phyloP scores from a whole-genome alignment of 805 yeast species.

The Jamesozyma piceae region DNA sequence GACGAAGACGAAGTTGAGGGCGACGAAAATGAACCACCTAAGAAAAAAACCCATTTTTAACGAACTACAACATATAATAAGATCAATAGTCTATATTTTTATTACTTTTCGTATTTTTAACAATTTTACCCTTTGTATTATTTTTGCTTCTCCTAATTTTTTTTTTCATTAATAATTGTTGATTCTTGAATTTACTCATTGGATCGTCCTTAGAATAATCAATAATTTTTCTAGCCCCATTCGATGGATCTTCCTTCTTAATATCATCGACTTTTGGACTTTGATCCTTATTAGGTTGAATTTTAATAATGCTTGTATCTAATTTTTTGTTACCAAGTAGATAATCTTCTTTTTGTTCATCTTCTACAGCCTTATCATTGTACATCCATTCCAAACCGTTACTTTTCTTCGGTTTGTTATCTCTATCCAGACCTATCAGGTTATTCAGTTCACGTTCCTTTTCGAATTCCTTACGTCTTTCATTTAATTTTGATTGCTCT shows the following conservation, averaged over 20 bases:
- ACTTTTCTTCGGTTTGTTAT: slow-evolving; percentile 23
- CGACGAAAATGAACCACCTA: slow-evolving; percentile 1
- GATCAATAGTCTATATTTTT: slow-evolving; percentile 3
- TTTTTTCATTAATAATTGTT: no score
- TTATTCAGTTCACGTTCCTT: slow-evolving; percentile 54
- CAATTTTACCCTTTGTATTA: neutral
- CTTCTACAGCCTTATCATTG: slow-evolving; percentile 32
- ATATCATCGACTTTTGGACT: neutral
- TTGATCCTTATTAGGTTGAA: neutral
- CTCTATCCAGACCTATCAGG: slow-evolving; percentile 40
- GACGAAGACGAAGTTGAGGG: slow-evolving; percentile 4
- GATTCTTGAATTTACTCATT: no score
- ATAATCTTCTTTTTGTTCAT: slow-evolving; percentile 14
- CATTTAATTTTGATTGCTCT: slow-evolving; percentile 57
- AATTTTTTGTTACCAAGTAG: slow-evolving; percentile 17
- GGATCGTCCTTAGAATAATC: no score
- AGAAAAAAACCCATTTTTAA: slow-evolving; percentile 1
- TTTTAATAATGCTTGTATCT: slow-evolving; percentile 8
- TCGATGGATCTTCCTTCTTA: slow-evolving; percentile 25
- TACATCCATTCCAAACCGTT: slow-evolving; percentile 81
- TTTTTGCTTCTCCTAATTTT: no score
- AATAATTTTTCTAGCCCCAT: slow-evolving; percentile 12
- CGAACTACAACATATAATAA: neutral
- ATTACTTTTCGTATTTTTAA: neutral
- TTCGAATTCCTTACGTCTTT: slow-evolving; percentile 52